A percentile compares a stretch with the other conserved stretches of the same genome.
phyloP scores from a whole-genome alignment of 2,329 filamentous ascomycete genomes.

The Fusarium sulawesiense region DNA sequence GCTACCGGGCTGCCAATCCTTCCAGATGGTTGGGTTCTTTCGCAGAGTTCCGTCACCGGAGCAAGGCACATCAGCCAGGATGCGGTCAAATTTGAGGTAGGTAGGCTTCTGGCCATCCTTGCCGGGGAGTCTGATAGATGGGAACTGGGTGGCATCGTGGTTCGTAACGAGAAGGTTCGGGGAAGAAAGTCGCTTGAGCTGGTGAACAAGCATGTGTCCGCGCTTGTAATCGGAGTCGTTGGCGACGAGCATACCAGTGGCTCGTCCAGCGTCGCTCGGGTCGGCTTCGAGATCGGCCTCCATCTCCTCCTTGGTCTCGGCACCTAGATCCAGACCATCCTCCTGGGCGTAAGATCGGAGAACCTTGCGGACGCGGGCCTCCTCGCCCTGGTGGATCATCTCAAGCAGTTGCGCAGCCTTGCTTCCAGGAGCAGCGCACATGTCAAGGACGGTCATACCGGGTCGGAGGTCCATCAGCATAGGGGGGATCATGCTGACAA shows the following conservation, averaged over 20 bases:
- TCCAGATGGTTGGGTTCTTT: conserved; percentile 95
- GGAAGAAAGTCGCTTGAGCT: conserved; percentile 96
- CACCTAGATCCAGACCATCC: conserved; percentile 65
- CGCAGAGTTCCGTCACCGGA: conserved; percentile 93
- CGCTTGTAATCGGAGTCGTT: conserved; percentile 98
- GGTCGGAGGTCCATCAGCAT: conserved; percentile 91
- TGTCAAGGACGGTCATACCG: conserved; percentile 91
- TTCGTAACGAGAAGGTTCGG: conserved; percentile 98
- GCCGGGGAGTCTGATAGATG: conserved; percentile 84
- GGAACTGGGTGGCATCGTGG: conserved; percentile 96
- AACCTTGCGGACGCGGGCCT: conserved; percentile 81
- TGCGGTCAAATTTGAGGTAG: conserved; percentile 97
- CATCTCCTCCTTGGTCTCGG: conserved; percentile 60
- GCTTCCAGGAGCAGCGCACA: conserved; percentile 96
- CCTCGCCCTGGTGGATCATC: conserved; percentile 92
- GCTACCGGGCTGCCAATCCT: conserved; percentile 90
- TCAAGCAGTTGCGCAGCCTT: conserved; percentile 96
- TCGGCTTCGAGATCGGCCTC: conserved; percentile 68
- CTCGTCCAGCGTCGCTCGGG: conserved; percentile 80
- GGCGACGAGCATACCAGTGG: conserved; percentile 91
- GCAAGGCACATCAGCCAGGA: conserved; percentile 96
- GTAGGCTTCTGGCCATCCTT: conserved; percentile 66
- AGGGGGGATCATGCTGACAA: conserved; percentile 98
- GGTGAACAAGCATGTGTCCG: conserved; percentile 96
- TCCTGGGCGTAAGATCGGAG: conserved; percentile 72